phyloP scores from a whole-genome alignment of 2,329 filamentous ascomycete species.

The Fonsecaea nubica region DNA sequence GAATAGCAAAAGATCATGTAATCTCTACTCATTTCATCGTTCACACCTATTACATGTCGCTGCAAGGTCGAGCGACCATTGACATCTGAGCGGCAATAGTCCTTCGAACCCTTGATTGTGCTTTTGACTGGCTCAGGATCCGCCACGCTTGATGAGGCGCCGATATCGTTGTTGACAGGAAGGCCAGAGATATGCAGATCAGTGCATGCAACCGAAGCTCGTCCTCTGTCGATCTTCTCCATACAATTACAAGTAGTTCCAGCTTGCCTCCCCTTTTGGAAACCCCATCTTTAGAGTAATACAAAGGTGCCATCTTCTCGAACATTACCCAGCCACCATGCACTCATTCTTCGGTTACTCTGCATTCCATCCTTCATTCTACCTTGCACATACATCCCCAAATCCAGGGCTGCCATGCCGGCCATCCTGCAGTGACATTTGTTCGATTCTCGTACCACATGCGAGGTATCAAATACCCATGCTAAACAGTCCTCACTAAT shows the following conservation, averaged over 20 bases:
- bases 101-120: slow-evolving; percentile 9
- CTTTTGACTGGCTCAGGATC: slow-evolving; percentile 6
- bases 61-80: background rate
- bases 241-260: background rate
- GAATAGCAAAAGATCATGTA: slow-evolving; percentile 7
- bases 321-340: slow-evolving; percentile 9
- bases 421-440: background rate
- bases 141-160: background rate
- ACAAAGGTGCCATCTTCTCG: slow-evolving; percentile 5
- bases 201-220: background rate
- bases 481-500: slow-evolving; percentile 3
- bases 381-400: background rate
- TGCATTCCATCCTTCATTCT: background rate
- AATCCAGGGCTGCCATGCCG: background rate
- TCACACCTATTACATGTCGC: background rate
- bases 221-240: background rate
- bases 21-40: background rate
- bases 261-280: background rate
- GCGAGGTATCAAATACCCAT: slow-evolving; percentile 9
- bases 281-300: background rate
- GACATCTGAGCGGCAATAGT: background rate
- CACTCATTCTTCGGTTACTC: slow-evolving; percentile 4
- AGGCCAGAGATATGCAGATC: background rate
- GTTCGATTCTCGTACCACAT: background rate
- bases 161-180: slow-evolving; percentile 8